Evolutionary conservation across 2,329 filamentous ascomycete species (phyloP), one percentile per base, ranked within the genome.

Genomic region (Ceratocystis destructans): DNA sequence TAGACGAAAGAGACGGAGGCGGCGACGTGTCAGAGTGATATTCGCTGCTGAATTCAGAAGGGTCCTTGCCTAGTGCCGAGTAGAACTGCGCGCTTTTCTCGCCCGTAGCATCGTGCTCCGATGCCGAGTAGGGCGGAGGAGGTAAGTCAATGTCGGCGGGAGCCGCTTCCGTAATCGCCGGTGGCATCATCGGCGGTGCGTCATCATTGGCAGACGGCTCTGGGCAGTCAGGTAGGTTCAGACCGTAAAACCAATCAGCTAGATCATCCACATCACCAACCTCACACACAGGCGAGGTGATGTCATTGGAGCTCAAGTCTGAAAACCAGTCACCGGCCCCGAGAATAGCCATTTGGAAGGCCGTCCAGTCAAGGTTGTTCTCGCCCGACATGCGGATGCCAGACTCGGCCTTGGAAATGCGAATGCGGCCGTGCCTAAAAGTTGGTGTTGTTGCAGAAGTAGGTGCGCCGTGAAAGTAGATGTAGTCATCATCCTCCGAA

Each of bases 261-360:
- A 84, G 71, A 6, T 82, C 80, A 46, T 79, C 77, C 3, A 74
- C 71, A 66, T 82, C 80, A 65, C 81, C 80, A 4, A 76, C 76
- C 53, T 80, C 76, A 8, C 70, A 71, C 10, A 70, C 73, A 5
- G 73, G 74, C 12, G 76, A 65, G 6, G 22, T 17, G 41, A 78
- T 77, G 25, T 63, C 62, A 17, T 46, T 64, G 61, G 76, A 45
- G 20, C 74, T 20, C 75, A 74, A 63, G 80, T 80, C 20, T 74
- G 78, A 75, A 57, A 81, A 76, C 69, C 83, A 81, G 37, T 80
- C 81, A 1, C 80, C 80, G 4, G 81, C 82, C 53, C 83, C 83
- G 0, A 82, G 74, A 62, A 86, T 84, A 17, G 84, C 83, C 79
- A 85, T 84, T 73, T 87, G 83, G 71, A 85, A 86, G 2, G 83